Base-by-base conservation (phyloP, 2,329 filamentous ascomycete genomes). In the Pyrenochaeta sp. region DNA sequence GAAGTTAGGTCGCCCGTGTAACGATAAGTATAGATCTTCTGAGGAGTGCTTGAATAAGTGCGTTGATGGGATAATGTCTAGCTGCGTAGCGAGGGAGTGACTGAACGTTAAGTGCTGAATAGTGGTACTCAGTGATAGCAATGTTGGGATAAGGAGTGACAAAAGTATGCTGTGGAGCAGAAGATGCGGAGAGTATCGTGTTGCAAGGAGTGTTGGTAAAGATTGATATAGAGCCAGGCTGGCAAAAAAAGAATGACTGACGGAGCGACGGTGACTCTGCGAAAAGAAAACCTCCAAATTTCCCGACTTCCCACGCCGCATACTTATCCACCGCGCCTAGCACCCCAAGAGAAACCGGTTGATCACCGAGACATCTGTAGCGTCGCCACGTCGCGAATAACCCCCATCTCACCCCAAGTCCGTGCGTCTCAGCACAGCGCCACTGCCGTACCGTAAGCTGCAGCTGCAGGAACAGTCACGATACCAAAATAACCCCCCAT, bases 311-410 rank as follows among this genome's bases (percentile, higher is more conserved):
- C 17, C 20, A 17, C 14, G 3, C 17, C 14, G 23, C 6, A 48
- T 48, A 48, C 29, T 40, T 48, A 48, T 48, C 21, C 29, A 33
- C 10, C 32, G 36, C 36, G 14, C n/a, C 14, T 7, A 14, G 40
- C n/a, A 14, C 14, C 5, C 18, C 23, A 27, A 32, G 15, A 33
- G n/a, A 39, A 7, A 30, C 40, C 35, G 23, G 15, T 21, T 48
- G 35, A 32, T 48, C 45, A 48, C 45, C 36, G 35, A 48, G 45
- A 48, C 45, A 48, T 21, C 35, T 40, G 45, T 15, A 33, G 36
- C 45, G 21, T 48, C 45, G 45, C 45, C 45, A 48, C 45, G 45
- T 40, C 36, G 45, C 27, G 11, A 41, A 41, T 45, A 35, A 23
- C 32, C 17, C 29, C 33, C 3, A 20, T 29, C 45, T 29, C 23